phyloP scores from a whole-genome alignment of 1,284 basidiomycete species.

The Trichosporon ovoides region DNA sequence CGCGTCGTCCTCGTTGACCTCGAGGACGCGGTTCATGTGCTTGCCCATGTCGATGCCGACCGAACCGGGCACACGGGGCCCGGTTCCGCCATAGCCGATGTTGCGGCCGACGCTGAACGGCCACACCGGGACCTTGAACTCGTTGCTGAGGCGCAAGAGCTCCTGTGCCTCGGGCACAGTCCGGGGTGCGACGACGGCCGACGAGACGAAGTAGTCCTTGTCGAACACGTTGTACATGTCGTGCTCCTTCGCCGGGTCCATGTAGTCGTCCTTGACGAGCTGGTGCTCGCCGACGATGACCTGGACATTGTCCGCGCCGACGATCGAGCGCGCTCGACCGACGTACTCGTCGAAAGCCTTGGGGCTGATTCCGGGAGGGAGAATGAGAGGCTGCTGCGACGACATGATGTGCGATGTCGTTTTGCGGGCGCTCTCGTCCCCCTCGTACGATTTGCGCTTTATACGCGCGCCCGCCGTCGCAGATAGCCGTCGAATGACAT shows the following conservation, averaged over 20 bases:
- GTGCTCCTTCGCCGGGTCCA: slow-evolving; percentile 15
- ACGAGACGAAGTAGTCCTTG: slow-evolving; percentile 16
- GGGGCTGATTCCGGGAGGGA: slow-evolving; percentile 8
- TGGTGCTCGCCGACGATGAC: slow-evolving; percentile 11
- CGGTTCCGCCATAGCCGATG: slow-evolving; percentile 12
- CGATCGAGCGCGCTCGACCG: neutral
- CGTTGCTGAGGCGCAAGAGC: slow-evolving; percentile 10
- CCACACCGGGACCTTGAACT: slow-evolving; percentile 14
- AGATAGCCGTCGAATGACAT: too few relatives aligned
- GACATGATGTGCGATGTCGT: neutral
- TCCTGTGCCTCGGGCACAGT: slow-evolving; percentile 9
- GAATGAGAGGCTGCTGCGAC: slow-evolving; percentile 2
- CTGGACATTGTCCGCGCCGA: slow-evolving; percentile 10
- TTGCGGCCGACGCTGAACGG: slow-evolving; percentile 9
- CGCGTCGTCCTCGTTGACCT: slow-evolving; percentile 13
- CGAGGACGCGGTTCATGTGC: slow-evolving; percentile 14
- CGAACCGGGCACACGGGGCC: slow-evolving; percentile 9
- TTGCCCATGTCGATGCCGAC: slow-evolving; percentile 10
- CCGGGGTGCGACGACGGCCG: slow-evolving; percentile 10
- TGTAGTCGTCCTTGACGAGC: slow-evolving; percentile 14
- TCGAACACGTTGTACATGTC: slow-evolving; percentile 15
- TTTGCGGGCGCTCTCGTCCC: neutral
- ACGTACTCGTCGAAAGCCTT: slow-evolving; percentile 4
- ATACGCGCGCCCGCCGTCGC: too few relatives aligned
- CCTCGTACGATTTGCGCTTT: too few relatives aligned